Evolutionary conservation across 345 rosid species (phyloP).

Genomic region (Hibiscus trionum): DNA sequence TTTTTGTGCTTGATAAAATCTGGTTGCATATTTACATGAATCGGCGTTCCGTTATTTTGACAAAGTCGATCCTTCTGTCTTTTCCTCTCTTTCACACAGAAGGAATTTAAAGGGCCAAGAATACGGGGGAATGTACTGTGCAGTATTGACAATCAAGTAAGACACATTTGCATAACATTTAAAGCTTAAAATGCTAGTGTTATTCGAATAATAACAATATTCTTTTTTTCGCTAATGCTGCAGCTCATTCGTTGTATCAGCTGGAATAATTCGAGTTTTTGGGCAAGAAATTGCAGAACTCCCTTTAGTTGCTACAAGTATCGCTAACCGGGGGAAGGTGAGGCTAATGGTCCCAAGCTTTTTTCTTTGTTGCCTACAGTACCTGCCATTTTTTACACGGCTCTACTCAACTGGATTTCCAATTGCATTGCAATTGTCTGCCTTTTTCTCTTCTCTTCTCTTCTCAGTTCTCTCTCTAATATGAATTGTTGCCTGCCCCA

Average conservation of each 20-base stretch:
- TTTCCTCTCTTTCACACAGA: slow-evolving; percentile 20
- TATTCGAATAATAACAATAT: neutral
- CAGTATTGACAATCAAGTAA: slow-evolving; percentile 79
- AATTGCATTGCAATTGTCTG: no score
- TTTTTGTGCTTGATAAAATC: neutral
- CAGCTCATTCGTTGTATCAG: slow-evolving; percentile 76
- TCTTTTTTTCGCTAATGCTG: slow-evolving; percentile 16
- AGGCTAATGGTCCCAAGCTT: slow-evolving; percentile 7
- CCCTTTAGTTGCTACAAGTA: slow-evolving; percentile 84
- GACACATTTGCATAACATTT: slow-evolving; percentile 19
- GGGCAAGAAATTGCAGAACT: slow-evolving; percentile 89
- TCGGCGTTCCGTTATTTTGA: neutral
- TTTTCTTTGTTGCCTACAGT: neutral
- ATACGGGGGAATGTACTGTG: slow-evolving; percentile 84
- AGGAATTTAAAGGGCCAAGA: slow-evolving; percentile 76
- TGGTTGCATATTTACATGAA: neutral
- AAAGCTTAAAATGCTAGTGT: neutral
- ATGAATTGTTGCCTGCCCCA: neutral
- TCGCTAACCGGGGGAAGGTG: slow-evolving; percentile 69
- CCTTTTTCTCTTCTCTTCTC: no score
- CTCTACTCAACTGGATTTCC: neutral
- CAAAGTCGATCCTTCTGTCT: neutral
- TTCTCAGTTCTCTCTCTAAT: neutral
- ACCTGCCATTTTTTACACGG: neutral
- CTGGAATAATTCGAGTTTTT: slow-evolving; percentile 73